These are phyloP conservation scores for Nematocida sp. DNA, from an alignment of 371 early-diverging fungal genomes.

Conservation along the genomic window DNA sequence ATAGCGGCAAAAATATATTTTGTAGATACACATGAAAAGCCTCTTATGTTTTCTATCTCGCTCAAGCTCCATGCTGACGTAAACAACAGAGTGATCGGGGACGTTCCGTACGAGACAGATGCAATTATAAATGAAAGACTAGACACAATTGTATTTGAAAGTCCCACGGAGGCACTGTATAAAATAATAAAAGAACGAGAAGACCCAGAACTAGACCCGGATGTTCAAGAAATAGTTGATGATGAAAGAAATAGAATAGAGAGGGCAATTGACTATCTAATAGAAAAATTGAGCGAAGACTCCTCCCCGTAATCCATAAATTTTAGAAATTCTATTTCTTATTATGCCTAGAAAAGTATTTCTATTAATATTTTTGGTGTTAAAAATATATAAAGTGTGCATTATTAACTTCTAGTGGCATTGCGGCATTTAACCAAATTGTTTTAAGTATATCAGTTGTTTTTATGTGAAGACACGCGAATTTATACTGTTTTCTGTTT, in stretches of 20 bases:
- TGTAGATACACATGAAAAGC: conserved; percentile 57
- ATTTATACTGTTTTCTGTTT: no score
- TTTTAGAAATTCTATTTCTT: no score
- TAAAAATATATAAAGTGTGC: no score
- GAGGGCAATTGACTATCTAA: conserved; percentile 51
- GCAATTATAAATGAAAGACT: conserved; percentile 49
- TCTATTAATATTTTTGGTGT: no score
- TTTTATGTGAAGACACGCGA: no score
- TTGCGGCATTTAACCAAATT: no score
- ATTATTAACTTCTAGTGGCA: no score
- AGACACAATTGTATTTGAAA: conserved; percentile 60
- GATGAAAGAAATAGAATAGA: conserved; percentile 36
- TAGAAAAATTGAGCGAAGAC: conserved; percentile 26
- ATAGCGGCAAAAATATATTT: conserved; percentile 60
- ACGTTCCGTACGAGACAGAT: conserved; percentile 10
- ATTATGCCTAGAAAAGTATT: no score
- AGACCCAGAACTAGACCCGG: conserved; percentile 18
- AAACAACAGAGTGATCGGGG: conserved; percentile 39
- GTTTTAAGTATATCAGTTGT: no score
- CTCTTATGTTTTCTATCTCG: conserved; percentile 23
- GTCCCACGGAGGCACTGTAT: conserved; percentile 52
- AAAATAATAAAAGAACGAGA: conserved; percentile 31
- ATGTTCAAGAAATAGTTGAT: conserved; percentile 8
- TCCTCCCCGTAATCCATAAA: not conserved
- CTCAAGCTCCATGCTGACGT: conserved; percentile 56